Evolutionary conservation across 2,329 filamentous ascomycete genomes (phyloP).

Genomic region (Trichoderma polysporum): DNA sequence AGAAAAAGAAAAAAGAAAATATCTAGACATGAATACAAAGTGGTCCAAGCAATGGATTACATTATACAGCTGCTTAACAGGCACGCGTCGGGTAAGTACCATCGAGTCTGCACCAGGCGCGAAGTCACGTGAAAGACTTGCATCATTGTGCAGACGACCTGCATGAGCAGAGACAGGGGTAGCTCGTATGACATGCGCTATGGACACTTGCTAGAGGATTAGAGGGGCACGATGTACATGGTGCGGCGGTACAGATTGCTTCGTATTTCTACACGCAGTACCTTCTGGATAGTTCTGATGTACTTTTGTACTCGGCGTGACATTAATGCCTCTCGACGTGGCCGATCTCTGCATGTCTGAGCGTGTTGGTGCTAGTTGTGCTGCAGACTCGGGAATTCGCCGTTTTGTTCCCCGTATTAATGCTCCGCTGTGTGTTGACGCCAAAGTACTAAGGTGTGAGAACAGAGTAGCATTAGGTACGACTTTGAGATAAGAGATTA

Average conservation of each 20-base stretch:
- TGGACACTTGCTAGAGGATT: no score
- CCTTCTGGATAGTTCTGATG: neutral
- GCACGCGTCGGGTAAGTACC: neutral
- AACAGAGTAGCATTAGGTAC: no score
- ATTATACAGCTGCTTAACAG: neutral
- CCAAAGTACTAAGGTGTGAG: no score
- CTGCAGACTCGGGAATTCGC: no score
- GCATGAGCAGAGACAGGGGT: neutral
- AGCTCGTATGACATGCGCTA: no score
- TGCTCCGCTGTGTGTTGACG: no score
- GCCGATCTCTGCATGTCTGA: neutral
- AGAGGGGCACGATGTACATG: no score
- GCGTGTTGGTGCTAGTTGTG: neutral
- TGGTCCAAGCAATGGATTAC: neutral
- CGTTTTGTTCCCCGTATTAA: no score
- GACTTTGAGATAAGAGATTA: no score
- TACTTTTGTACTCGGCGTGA: neutral
- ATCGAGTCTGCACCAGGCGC: conserved; percentile 3
- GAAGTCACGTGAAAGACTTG: conserved; percentile 9
- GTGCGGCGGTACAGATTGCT: no score
- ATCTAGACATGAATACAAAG: neutral
- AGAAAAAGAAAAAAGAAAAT: neutral
- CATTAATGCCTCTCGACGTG: neutral
- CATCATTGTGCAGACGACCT: conserved; percentile 1
- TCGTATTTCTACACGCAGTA: neutral